These are phyloP conservation scores for Trichoderma brevicompactum DNA, from an alignment of 2,329 filamentous ascomycete species.

Conservation along the genomic window DNA sequence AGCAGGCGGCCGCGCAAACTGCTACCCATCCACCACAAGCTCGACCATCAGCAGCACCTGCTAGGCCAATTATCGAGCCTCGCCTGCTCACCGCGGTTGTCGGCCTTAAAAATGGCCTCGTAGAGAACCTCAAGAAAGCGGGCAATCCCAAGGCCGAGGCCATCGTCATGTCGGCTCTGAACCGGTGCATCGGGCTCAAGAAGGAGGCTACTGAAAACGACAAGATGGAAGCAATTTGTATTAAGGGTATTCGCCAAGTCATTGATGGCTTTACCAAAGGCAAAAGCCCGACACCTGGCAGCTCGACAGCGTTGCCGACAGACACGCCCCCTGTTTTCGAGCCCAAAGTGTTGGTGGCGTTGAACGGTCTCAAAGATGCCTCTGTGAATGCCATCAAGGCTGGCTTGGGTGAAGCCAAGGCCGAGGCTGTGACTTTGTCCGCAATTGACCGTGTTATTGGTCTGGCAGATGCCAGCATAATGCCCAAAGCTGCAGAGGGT, in stretches of 20 bases:
- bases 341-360: slow-evolving; percentile 47
- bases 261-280: slow-evolving; percentile 49
- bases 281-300: slow-evolving; percentile 43
- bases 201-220: slow-evolving; percentile 50
- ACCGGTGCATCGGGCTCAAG: slow-evolving; percentile 55
- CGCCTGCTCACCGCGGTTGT: slow-evolving; percentile 49
- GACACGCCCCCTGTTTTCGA: slow-evolving; percentile 43
- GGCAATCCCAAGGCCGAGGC: slow-evolving; percentile 50
- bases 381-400: slow-evolving; percentile 49
- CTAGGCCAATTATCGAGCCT: slow-evolving; percentile 50
- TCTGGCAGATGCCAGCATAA: slow-evolving; percentile 50
- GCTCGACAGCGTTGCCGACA: slow-evolving; percentile 32
- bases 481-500: slow-evolving; percentile 42
- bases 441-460: slow-evolving; percentile 57
- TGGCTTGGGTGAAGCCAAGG: slow-evolving; percentile 47
- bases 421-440: slow-evolving; percentile 54
- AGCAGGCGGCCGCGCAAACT: slow-evolving; percentile 30
- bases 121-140: slow-evolving; percentile 51
- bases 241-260: slow-evolving; percentile 49
- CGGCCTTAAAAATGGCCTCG: slow-evolving; percentile 53
- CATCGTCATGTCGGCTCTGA: slow-evolving; percentile 58
- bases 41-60: slow-evolving; percentile 36
- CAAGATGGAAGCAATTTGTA: slow-evolving; percentile 53
- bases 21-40: slow-evolving; percentile 36
- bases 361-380: slow-evolving; percentile 53